Conservation (phyloP, 352 stramenopile species). For the Phytophthora vignae region DNA sequence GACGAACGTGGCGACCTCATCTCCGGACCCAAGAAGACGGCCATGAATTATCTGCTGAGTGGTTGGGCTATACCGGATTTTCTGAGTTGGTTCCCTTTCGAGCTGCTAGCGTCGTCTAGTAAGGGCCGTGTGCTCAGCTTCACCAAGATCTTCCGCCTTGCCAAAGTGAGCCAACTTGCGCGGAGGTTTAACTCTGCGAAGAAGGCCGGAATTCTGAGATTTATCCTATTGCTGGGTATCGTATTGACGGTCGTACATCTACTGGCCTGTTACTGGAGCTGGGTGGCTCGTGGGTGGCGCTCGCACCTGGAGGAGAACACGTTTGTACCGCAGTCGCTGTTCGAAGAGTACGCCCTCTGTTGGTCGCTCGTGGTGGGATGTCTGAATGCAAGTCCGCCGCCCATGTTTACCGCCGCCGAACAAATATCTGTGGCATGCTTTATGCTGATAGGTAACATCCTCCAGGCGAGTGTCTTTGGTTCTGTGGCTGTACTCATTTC, state of each 20-base stretch:
- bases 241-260: conserved; percentile 66
- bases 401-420: conserved; percentile 59
- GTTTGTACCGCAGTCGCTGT: conserved; percentile 32
- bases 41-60: conserved; percentile 60
- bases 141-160: conserved; percentile 71
- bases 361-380: conserved; percentile 71
- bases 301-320: conserved; percentile 41
- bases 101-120: conserved; percentile 42
- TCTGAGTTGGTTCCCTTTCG: conserved; percentile 77
- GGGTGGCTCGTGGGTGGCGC: conserved; percentile 56
- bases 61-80: conserved; percentile 68
- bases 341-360: conserved; percentile 53
- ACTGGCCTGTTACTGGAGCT: conserved; percentile 74
- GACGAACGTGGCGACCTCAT: conserved; percentile 61
- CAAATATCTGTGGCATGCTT: conserved; percentile 70
- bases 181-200: conserved; percentile 65
- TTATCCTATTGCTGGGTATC: conserved; percentile 57
- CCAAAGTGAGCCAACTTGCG: conserved; percentile 71
- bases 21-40: conserved; percentile 49
- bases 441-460: conserved; percentile 75
- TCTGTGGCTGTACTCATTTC: conserved; percentile 71
- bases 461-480: conserved; percentile 77
- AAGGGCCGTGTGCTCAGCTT: conserved; percentile 66
- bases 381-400: conserved; percentile 67
- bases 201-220: conserved; percentile 70